Evolutionary conservation across 768 basidiomycete species (phyloP).

Genomic region (Auricularia sp.): DNA sequence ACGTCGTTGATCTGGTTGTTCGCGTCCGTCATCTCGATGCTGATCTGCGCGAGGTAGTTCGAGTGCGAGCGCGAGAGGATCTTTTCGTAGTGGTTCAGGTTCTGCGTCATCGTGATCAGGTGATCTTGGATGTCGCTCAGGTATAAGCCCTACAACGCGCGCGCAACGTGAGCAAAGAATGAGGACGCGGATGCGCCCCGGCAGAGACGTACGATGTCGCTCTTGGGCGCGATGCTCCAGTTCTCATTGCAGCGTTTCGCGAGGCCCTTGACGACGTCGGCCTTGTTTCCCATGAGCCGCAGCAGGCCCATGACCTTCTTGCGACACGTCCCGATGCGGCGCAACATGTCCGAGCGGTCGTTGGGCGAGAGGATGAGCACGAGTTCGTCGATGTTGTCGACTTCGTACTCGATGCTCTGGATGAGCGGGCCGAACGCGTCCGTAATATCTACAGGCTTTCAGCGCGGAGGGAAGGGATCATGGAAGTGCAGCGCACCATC

Average conservation of each 20-base stretch:
- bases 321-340: conserved; percentile 89
- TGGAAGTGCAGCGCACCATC: conserved; percentile 31
- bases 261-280: conserved; percentile 96
- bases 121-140: conserved; percentile 98
- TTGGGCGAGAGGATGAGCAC: conserved; percentile 93
- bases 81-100: conserved; percentile 99
- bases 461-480: not conserved
- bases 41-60: conserved; percentile 98
- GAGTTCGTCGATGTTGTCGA: conserved; percentile 96
- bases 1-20: conserved; percentile 99
- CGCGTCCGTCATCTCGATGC: conserved; percentile 99
- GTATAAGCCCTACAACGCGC: conserved; percentile 62
- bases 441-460: conserved; percentile 60
- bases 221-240: conserved; percentile 96
- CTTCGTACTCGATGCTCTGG: conserved; percentile 97
- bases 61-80: conserved; percentile 97
- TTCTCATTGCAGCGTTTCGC: conserved; percentile 98
- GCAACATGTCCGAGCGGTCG: conserved; percentile 95
- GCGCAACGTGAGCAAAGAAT: not conserved
- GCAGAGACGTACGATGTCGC: conserved; percentile 67
- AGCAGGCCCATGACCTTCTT: conserved; percentile 99
- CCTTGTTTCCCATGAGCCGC: conserved; percentile 97
- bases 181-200: not conserved
- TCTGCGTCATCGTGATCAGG: conserved; percentile 99
- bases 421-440: conserved; percentile 98